Base-by-base conservation (phyloP, 148 eudicot genomes). In the Chenopodium album region DNA sequence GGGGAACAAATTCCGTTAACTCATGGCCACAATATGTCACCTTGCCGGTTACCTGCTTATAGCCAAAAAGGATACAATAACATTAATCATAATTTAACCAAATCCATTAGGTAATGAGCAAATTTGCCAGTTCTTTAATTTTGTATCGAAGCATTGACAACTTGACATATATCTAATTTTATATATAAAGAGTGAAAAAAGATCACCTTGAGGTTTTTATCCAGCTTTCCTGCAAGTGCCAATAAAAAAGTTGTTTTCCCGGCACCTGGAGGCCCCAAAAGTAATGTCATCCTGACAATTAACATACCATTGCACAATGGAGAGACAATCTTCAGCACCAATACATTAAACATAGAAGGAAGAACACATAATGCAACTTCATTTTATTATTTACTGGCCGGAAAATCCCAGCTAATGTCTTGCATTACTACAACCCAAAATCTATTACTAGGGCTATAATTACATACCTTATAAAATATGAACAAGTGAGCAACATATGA, bases 191-290 rank as follows among this genome's bases (percentile, higher is more conserved):
- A 12, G 54, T 50, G 54, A 14, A 31, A 41, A 77, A 1, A 78
- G 46, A 60, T 32, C 28, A 92, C 92, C 89, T 80, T 89, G 11
- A 93, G 84, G 62, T 87, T 82, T 75, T 84, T 70, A 73, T 89
- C 92, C 78, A 88, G 92, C 85, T 86, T 89, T 77, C 92, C 92
- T 7, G 97, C 89, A 72, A 93, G 87, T 75, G 93, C 92, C 56
- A 78, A 59, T 63, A 93, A 80, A 23, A 93, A 75, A 20, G 94
- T 91, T 26, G 97, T 93, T 82, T 93, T 93, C 22, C 97, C 97
- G 60, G 97, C 83, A 82, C 92, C 90, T 19, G 97, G 97, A 76
- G 97, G 97, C 66, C 97, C 97, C 77, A 93, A 81, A 84, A 93
- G 94, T 77, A 93, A 86, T 50, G 94, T 90, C 90, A 92, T 87